These are phyloP conservation scores for Yamadazyma philogaea DNA, from an alignment of 805 yeast species.

Conservation along the genomic window DNA sequence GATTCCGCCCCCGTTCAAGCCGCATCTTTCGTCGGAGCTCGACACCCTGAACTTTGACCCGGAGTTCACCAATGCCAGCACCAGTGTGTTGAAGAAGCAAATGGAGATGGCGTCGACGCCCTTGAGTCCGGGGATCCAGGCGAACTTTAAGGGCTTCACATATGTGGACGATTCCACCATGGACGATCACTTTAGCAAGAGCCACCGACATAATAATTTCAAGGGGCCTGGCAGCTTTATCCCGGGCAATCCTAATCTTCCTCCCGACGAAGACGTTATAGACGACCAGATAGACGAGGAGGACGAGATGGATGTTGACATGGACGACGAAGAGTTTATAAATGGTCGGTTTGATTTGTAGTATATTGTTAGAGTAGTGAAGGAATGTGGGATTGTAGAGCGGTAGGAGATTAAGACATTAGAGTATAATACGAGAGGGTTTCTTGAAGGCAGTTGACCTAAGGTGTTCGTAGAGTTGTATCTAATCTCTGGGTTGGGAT, in stretches of 20 bases:
- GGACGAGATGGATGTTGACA: constrained; percentile 48
- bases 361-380: constrained; percentile 1
- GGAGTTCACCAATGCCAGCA: constrained; percentile 89
- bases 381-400: too few species aligned
- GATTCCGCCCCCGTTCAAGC: constrained; percentile 95
- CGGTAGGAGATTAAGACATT: too few species aligned
- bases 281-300: constrained; percentile 59
- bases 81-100: constrained; percentile 72
- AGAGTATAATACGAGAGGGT: too few species aligned
- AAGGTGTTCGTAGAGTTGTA: background rate
- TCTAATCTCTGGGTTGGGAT: background rate
- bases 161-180: constrained; percentile 91
- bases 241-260: constrained; percentile 74
- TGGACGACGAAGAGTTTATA: constrained; percentile 70
- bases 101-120: constrained; percentile 72
- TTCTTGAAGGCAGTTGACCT: too few species aligned
- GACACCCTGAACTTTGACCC: constrained; percentile 98
- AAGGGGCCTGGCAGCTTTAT: constrained; percentile 65
- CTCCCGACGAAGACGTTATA: constrained; percentile 81
- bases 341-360: constrained; percentile 86
- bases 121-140: constrained; percentile 90
- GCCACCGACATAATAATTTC: constrained; percentile 37
- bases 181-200: constrained; percentile 71
- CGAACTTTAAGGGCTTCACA: constrained; percentile 94
- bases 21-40: constrained; percentile 84